Evolutionary conservation across 441 rosid species (phyloP).

Genomic region (Syzygium syzygioides): DNA sequence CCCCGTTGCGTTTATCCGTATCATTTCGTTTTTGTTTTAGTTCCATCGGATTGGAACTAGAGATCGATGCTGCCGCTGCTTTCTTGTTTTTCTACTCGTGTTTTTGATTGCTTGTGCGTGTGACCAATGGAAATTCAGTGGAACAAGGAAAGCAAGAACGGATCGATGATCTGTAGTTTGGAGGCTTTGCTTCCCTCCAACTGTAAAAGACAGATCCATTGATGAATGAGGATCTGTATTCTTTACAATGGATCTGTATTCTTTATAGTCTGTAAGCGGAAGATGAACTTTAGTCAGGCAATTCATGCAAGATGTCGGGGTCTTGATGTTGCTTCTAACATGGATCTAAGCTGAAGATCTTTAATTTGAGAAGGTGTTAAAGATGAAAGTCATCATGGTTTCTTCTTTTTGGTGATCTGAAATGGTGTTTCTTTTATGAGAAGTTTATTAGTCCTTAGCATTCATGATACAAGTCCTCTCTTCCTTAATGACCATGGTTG

Average conservation of each 20-base stretch:
- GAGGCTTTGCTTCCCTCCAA: not conserved
- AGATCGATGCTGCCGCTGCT: not conserved
- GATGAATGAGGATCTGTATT: not conserved
- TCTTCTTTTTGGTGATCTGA: not conserved
- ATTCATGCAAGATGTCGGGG: not conserved
- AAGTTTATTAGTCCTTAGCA: constrained; percentile 4
- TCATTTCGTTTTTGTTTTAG: not conserved
- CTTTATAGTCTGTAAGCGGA: not conserved
- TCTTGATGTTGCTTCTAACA: not conserved
- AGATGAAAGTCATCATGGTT: not conserved
- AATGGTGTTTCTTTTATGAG: not conserved
- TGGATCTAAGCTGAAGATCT: not conserved
- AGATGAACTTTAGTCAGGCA: not conserved
- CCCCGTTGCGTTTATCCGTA: not conserved
- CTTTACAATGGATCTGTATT: not conserved
- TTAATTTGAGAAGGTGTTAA: not conserved
- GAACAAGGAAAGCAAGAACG: not conserved
- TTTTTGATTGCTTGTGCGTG: not conserved
- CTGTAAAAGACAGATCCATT: not conserved
- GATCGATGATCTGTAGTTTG: not conserved
- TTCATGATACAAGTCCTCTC: constrained; percentile 11
- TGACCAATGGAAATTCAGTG: not conserved
- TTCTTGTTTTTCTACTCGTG: not conserved
- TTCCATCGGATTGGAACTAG: not conserved
- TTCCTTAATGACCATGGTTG: constrained; percentile 16